Base-by-base conservation (phyloP, 176 grass and related monocot genomes). In the Triticum turgidum region DNA sequence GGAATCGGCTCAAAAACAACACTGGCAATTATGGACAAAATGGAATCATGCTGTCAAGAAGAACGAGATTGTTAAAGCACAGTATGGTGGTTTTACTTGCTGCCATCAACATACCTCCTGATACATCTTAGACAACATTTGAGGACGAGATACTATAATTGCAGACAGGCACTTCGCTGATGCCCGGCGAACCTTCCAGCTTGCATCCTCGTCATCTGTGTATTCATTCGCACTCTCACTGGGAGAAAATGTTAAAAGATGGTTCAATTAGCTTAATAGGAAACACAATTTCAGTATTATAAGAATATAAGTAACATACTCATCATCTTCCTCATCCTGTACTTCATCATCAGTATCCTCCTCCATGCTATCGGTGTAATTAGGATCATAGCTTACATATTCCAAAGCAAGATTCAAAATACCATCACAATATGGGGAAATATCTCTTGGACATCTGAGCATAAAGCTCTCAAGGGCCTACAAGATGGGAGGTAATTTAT, bases 401-500 rank as follows among this genome's bases (percentile, higher is more conserved):
- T 94, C 92, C 86, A 99, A 90, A 67, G 92, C 88, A 79, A 99
- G 92, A 91, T 88, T 92, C 86, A 99, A 56, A 84, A 99, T 94
- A 81, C 85, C 80, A 65, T 92, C 94, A 83, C 92, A 96, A 84
- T 93, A 89, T 65, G 90, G 83, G 67, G 94, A 96, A 92, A 99
- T 99, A 92, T 99, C 94, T 78, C 94, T 94, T 73, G 85, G 94
- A 75, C 97, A 99, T 80, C 97, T 92, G 45, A 99, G 90, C 81
- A 99, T 87, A 82, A 99, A 99, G 89, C 97, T 99, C 87, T 99
- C 97, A 14, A 99, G 87, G 65, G 97, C 97, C 97, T 99, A 83
- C 65, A 93, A 49, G 42, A 71, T 65, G 14, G 69, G 47, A 41
- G 14, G 80, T 69, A 49, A 35, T 65, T 74, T 20, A 90, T 51